Base-by-base conservation (phyloP, 139 green algal species). In the Yamagishiella unicocca region DNA sequence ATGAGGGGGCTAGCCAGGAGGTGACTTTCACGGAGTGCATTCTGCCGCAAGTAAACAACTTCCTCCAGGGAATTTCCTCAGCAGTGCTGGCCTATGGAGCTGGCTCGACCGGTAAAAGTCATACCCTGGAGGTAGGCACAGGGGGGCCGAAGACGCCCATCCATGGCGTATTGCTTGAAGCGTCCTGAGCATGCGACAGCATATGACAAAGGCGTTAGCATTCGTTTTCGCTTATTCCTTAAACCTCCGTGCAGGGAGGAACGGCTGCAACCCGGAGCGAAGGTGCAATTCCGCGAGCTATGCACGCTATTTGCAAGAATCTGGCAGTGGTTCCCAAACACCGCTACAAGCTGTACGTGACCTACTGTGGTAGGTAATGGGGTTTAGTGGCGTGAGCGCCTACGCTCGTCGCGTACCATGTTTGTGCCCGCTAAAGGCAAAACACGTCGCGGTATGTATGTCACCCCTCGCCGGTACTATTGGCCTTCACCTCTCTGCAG, bases 321-420 rank as follows among this genome's bases (percentile, higher is more conserved):
- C 33, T 89, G 55, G 54, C 72, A 14, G 71, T 55, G 2, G 84
- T 89, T 5, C 84, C 84, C 31, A 74, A 75, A 8, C 84, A 89
- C 58, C 84, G 84, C 6, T 89, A 89, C 55, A 89, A 82, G 72
- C 84, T 89, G 4, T 87, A 81, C 33, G 27, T 87, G 50, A 87
- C 82, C 9, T 87, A 87, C 50, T 87, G 80, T 33, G 80, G 80
- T 86, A 74, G 50, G 80, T 1, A n/a, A 29, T 33, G 35, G 17
- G 50, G 14, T 17, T 58, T 58, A 17, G 50, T 58, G 12, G 50
- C 50, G 14, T 58, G n/a, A n/a, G n/a, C n/a, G n/a, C n/a, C n/a
- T n/a, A n/a, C n/a, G n/a, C n/a, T n/a, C n/a, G n/a, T n/a, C n/a
- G n/a, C n/a, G n/a, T n/a, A n/a, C n/a, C n/a, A n/a, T n/a, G n/a